Conservation (phyloP, 352 stramenopile genomes). For the Globisporangium spinosum region DNA sequence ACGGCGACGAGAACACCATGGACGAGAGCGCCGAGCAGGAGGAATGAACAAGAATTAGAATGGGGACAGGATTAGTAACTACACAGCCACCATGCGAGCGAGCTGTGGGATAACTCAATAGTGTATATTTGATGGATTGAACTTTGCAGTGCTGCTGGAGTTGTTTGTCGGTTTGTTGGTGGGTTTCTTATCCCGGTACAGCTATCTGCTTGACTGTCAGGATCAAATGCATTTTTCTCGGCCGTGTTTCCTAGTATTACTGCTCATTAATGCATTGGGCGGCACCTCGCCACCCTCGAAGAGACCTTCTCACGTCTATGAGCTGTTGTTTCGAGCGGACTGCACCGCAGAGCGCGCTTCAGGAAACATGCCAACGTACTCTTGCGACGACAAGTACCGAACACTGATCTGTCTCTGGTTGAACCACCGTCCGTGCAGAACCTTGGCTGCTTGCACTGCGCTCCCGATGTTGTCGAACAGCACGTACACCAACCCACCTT, state of each 20-base stretch:
- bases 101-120: constrained; percentile 8
- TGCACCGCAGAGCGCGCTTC: constrained; percentile 70
- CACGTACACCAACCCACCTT: constrained; percentile 86
- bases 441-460: constrained; percentile 60
- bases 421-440: constrained; percentile 88
- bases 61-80: background rate
- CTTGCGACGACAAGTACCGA: constrained; percentile 78
- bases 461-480: constrained; percentile 64
- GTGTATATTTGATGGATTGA: constrained; percentile 16
- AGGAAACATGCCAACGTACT: constrained; percentile 89
- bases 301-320: constrained; percentile 11
- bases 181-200: background rate
- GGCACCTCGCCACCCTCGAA: background rate
- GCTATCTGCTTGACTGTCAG: background rate
- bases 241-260: background rate
- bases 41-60: constrained; percentile 7
- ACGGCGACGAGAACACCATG: constrained; percentile 21
- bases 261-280: background rate
- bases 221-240: constrained; percentile 1
- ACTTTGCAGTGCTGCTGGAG: background rate
- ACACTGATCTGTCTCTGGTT: constrained; percentile 89
- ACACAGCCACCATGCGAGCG: background rate
- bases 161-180: constrained; percentile 5
- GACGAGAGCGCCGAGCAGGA: constrained; percentile 26
- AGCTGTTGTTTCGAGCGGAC: constrained; percentile 36